Evolutionary conservation across 768 basidiomycete species (phyloP), one percentile per base, ranked within the genome.

Genomic region (Leccinum boreale): DNA sequence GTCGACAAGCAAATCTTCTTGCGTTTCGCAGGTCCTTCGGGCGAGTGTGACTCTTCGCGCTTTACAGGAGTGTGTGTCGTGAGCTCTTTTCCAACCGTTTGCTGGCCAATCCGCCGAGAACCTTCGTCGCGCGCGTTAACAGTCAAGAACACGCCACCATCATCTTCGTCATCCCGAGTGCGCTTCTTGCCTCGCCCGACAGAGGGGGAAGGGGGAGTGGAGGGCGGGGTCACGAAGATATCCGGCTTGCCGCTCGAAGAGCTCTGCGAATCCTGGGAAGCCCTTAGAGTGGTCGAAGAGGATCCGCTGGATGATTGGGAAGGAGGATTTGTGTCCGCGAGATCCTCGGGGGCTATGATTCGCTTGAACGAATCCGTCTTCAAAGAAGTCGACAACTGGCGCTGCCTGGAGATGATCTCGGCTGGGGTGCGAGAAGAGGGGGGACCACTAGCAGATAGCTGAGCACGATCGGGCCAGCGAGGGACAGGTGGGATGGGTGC

Each of bases 181-280:
- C 67, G 67, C 56, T 68, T 68, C 39, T 36, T 58, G 8, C 65
- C 62, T 31, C 55, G 57, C 10, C 52, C 47, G 5, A 48, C 2
- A 52, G 56, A 42, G 6, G 58, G 58, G 2, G 65, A 69, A 15
- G 56, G 52, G 6, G 64, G 58, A 1, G 56, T 44, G 17, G 57
- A 57, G 19, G 51, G 14, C 0, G 57, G 47, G 5, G 58, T 56
- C 1, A 33, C 23, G 7, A 29, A 3, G 14, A 15, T 7, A 0
- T 33, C 57, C 1, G 11, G 42, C 14, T 53, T 45, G 1, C 2
- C 50, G 14, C 23, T 46, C 36, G 46, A 53, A 31, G 50, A 54
- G 21, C 56, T 42, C 11, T 24, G 52, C 17, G 46, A 39, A 9
- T 50, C 50, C 9, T 50, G 53, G 35, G 47, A 54, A 8, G 33